Evolutionary conservation across 768 basidiomycete species (phyloP).

Genomic region (Leccinum uliginosum): DNA sequence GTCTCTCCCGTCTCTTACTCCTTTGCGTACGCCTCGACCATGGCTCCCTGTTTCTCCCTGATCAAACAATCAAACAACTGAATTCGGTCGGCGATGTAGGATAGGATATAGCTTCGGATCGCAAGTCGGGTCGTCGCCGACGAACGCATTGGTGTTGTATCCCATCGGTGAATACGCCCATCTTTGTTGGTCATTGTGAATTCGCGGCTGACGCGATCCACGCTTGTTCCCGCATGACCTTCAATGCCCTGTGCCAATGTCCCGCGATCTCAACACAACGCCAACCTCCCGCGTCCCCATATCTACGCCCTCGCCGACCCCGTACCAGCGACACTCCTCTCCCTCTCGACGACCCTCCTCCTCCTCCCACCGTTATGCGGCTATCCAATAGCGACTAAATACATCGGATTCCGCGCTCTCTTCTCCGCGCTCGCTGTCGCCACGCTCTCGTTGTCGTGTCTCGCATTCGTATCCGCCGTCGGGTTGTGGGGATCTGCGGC

Average conservation of each 20-base stretch:
- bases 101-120: not conserved
- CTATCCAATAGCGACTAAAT: not conserved
- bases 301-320: no score
- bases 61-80: not conserved
- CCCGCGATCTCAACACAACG: not conserved
- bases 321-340: not conserved
- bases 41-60: not conserved
- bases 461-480: not conserved
- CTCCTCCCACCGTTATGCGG: not conserved
- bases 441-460: not conserved
- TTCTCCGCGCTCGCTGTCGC: not conserved
- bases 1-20: not conserved
- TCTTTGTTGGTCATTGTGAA: not conserved
- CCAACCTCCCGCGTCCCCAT: not conserved
- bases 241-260: not conserved
- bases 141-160: not conserved
- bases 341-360: not conserved
- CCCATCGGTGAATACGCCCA: not conserved
- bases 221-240: not conserved
- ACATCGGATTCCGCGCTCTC: not conserved
- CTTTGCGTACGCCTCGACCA: not conserved
- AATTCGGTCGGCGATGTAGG: not conserved
- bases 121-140: not conserved
- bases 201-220: not conserved
- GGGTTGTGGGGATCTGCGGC: not conserved